Evolutionary conservation across 345 rosid species (phyloP).

Genomic region (Trapa incisa): DNA sequence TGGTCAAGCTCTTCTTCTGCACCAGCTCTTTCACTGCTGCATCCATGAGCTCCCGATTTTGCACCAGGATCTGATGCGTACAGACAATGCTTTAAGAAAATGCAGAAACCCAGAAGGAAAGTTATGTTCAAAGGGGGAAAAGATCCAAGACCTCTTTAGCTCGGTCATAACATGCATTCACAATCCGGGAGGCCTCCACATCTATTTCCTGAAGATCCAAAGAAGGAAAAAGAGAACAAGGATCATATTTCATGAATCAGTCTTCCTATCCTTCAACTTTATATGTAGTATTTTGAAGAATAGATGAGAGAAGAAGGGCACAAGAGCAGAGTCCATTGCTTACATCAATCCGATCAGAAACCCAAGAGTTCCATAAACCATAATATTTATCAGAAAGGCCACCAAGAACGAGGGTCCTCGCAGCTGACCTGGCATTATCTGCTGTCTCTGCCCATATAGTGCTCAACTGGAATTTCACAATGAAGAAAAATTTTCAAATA

Average conservation of each 20-base stretch:
- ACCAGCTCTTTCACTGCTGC: constrained; percentile 58
- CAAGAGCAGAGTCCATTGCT: constrained; percentile 2
- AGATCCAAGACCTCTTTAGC: constrained; percentile 53
- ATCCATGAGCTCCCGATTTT: constrained; percentile 54
- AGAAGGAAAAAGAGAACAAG: neutral
- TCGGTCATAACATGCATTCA: constrained; percentile 55
- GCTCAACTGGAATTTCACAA: constrained; percentile 50
- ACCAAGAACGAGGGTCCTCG: constrained; percentile 71
- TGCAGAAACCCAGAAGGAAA: neutral
- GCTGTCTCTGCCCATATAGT: constrained; percentile 98
- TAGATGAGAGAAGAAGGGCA: neutral
- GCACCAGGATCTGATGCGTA: constrained; percentile 35
- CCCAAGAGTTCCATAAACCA: constrained; percentile 70
- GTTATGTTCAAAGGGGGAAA: neutral
- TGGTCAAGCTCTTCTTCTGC: constrained; percentile 57
- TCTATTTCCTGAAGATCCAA: constrained; percentile 56
- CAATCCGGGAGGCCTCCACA: constrained; percentile 54
- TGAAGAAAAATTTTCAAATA: constrained; percentile 1
- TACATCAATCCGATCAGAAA: constrained; percentile 71
- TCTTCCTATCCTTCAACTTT: neutral
- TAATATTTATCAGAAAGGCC: constrained; percentile 81
- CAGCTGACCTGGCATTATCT: constrained; percentile 83
- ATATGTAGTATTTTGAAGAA: neutral
- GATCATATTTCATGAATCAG: neutral
- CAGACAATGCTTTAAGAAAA: too few species aligned